These are phyloP conservation scores for Annona squamosa DNA, from an alignment of 164 flowering plant species.

Conservation along the genomic window DNA sequence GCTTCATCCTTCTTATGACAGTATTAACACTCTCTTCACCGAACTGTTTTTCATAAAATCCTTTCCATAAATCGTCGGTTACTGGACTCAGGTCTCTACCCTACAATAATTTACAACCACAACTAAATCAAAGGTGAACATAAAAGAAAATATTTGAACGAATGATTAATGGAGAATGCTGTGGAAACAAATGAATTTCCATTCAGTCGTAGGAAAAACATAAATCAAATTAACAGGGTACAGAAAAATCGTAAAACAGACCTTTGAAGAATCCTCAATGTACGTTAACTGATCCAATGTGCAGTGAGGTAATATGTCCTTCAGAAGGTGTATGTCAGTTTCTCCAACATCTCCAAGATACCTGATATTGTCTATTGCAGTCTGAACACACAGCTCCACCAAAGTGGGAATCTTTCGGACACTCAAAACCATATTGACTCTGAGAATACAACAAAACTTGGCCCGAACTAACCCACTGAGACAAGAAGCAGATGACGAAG, in stretches of 20 bases:
- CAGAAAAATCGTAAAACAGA: constrained; percentile 23
- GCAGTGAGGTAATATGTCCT: constrained; percentile 74
- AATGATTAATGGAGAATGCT: neutral
- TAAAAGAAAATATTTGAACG: neutral
- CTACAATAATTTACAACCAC: constrained; percentile 26
- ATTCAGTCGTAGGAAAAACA: neutral
- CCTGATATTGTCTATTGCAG: constrained; percentile 62
- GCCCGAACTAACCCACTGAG: constrained; percentile 1
- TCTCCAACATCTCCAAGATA: constrained; percentile 90
- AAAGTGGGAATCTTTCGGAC: constrained; percentile 39
- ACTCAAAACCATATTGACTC: neutral
- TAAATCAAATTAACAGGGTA: neutral
- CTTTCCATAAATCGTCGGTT: constrained; percentile 72
- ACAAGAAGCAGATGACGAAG: neutral
- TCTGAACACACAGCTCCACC: constrained; percentile 62
- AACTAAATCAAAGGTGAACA: neutral
- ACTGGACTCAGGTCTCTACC: constrained; percentile 75
- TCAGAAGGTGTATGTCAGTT: constrained; percentile 59
- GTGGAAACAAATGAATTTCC: neutral
- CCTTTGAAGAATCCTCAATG: constrained; percentile 60
- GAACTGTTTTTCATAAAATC: constrained; percentile 51
- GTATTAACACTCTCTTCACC: constrained; percentile 26
- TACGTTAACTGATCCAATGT: constrained; percentile 72
- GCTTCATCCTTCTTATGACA: constrained; percentile 49
- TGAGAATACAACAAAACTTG: neutral